Conservation (phyloP, 192 early-diverging fungal species). For the Coemansia interrupta region DNA sequence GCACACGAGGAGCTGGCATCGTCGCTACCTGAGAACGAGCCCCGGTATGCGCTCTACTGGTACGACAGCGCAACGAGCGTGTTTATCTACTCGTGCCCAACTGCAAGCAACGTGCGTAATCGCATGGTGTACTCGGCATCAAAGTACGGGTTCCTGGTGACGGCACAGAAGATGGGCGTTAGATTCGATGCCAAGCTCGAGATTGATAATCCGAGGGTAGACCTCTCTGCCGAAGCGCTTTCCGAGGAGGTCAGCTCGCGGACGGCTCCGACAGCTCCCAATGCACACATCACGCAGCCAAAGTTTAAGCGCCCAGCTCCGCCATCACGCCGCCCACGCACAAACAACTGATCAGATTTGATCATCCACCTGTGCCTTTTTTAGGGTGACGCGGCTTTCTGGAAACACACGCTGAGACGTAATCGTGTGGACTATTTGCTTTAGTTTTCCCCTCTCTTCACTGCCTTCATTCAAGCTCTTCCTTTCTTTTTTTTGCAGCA, state of each 20-base stretch:
- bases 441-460: neutral
- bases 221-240: conserved; percentile 56
- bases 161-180: conserved; percentile 57
- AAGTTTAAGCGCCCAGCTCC: conserved; percentile 45
- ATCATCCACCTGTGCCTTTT: neutral
- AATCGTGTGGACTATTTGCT: neutral
- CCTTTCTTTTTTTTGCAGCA: neutral
- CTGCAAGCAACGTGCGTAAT: conserved; percentile 73
- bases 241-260: conserved; percentile 51
- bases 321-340: conserved; percentile 41
- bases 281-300: conserved; percentile 18
- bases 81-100: conserved; percentile 87
- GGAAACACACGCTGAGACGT: neutral
- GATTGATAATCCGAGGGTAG: conserved; percentile 56
- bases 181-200: conserved; percentile 65
- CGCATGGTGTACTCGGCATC: conserved; percentile 90
- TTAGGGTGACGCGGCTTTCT: conserved; percentile 6
- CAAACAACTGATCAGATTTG: conserved; percentile 3
- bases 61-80: conserved; percentile 41
- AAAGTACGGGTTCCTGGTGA: conserved; percentile 58
- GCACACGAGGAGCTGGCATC: conserved; percentile 50
- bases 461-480: neutral
- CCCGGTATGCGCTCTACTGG: conserved; percentile 60
- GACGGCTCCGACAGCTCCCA: neutral
- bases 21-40: conserved; percentile 57